Conservation (phyloP, 2,329 filamentous ascomycete species). For the Colletotrichum karsti region DNA sequence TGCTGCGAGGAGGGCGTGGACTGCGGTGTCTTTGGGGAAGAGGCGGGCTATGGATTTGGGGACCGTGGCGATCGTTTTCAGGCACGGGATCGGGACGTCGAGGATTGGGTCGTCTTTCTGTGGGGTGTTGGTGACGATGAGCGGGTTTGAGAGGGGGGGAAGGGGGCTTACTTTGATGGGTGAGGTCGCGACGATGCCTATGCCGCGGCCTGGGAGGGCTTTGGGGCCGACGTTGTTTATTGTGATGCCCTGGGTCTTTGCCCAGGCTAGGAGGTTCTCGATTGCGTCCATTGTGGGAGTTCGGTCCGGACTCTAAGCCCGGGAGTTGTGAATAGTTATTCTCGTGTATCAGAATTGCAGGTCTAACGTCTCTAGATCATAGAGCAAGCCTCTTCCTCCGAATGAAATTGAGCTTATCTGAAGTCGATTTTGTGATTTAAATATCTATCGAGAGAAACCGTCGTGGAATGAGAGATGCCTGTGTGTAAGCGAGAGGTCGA, state of each 20-base stretch:
- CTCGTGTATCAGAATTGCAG: too few relatives aligned
- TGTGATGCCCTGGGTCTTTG: slow-evolving; percentile 68
- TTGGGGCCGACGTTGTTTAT: slow-evolving; percentile 74
- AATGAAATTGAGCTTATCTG: too few relatives aligned
- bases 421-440: too few relatives aligned
- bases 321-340: too few relatives aligned
- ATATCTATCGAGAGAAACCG: too few relatives aligned
- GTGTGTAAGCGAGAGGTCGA: too few relatives aligned
- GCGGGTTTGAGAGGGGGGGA: background rate
- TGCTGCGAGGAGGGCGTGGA: slow-evolving; percentile 79
- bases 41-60: slow-evolving; percentile 59
- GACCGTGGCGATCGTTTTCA: slow-evolving; percentile 72
- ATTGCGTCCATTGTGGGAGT: slow-evolving; percentile 28
- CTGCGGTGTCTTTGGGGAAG: slow-evolving; percentile 63
- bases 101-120: slow-evolving; percentile 65
- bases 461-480: too few relatives aligned
- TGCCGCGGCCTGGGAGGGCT: slow-evolving; percentile 74
- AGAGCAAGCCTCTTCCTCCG: too few relatives aligned
- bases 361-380: too few relatives aligned
- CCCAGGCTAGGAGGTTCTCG: slow-evolving; percentile 74
- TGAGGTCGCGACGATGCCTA: slow-evolving; percentile 79
- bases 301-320: too few relatives aligned
- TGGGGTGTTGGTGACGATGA: slow-evolving; percentile 4
- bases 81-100: slow-evolving; percentile 68
- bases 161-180: slow-evolving; percentile 65